Evolutionary conservation across 805 yeast species (phyloP), one percentile per base, ranked within the genome.

Genomic region (Candida ascalaphidarum): DNA sequence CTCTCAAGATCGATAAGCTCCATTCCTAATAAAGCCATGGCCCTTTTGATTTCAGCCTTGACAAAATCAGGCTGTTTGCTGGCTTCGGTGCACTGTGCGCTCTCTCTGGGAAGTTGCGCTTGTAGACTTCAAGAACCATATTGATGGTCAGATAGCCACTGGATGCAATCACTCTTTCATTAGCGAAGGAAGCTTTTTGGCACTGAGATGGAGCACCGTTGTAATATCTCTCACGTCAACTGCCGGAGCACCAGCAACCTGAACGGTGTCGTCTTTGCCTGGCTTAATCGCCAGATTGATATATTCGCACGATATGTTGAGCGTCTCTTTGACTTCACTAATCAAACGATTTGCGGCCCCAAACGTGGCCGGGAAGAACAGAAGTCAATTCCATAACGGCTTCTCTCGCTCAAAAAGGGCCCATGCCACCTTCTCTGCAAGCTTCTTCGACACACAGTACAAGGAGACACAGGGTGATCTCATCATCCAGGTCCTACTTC

Each of bases 141-240:
- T n/a, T n/a, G n/a, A n/a, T n/a, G n/a, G n/a, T n/a, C n/a, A n/a
- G n/a, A n/a, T n/a, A n/a, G n/a, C n/a, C n/a, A n/a, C n/a, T n/a
- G n/a, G n/a, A n/a, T n/a, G n/a, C n/a, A n/a, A n/a, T n/a, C n/a
- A 61, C 40, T 34, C 70, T 55, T 27, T 62, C 38, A 10, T 55
- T 58, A 15, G 42, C 36, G 15, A 58, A 50, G 11, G 31, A 35
- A 19, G 47, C 50, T 30, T 50, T 56, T 39, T 67, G 32, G 71
- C 56, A 4, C 78, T 75, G n/a, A 46, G 39, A 11, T 72, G 40
- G 43, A 78, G 84, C 6, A 77, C 74, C 30, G 43, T 45, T 5
- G 82, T 80, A 22, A 71, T 78, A 42, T 77, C 82, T 42, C 81
- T 61, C 4, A 76, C 81, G 46, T 76, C 81, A 7, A 33, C 31